These are phyloP conservation scores for Colletotrichum sublineola DNA, from an alignment of 2,329 filamentous ascomycete species.

Conservation along the genomic window DNA sequence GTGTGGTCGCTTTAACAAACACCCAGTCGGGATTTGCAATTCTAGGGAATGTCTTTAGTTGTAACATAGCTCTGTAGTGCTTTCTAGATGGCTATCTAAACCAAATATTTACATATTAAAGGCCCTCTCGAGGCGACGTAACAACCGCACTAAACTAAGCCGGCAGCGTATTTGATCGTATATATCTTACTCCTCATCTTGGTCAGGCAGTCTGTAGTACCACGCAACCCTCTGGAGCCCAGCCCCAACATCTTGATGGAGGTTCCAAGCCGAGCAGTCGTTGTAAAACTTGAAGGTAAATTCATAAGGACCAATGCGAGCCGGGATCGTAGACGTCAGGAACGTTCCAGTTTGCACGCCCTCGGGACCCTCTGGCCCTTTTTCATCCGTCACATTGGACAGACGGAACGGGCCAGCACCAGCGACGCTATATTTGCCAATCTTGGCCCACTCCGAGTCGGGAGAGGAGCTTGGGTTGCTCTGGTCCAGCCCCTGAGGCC, in stretches of 20 bases:
- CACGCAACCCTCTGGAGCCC: constrained; percentile 20
- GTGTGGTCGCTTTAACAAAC: too few relatives aligned
- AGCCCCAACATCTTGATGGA: constrained; percentile 18
- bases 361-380: not conserved
- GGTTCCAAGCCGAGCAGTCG: constrained; percentile 19
- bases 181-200: not conserved
- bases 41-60: too few relatives aligned
- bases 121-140: too few relatives aligned
- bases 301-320: constrained; percentile 16
- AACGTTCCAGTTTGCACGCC: constrained; percentile 20
- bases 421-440: constrained; percentile 28
- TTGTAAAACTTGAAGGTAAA: constrained; percentile 26
- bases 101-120: too few relatives aligned
- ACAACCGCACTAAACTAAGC: too few relatives aligned
- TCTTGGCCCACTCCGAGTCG: constrained; percentile 20
- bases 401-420: constrained; percentile 3
- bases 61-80: too few relatives aligned
- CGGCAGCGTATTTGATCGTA: too few relatives aligned
- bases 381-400: constrained; percentile 11
- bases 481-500: constrained; percentile 21
- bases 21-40: too few relatives aligned
- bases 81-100: too few relatives aligned
- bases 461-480: constrained; percentile 17
- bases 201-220: constrained; percentile 18
- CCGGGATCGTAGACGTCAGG: constrained; percentile 19